Percentiles rank a stretch among this genome's conserved stretches.
Conservation (phyloP, 2,329 filamentous ascomycete species). For the Xylaria sp. region DNA sequence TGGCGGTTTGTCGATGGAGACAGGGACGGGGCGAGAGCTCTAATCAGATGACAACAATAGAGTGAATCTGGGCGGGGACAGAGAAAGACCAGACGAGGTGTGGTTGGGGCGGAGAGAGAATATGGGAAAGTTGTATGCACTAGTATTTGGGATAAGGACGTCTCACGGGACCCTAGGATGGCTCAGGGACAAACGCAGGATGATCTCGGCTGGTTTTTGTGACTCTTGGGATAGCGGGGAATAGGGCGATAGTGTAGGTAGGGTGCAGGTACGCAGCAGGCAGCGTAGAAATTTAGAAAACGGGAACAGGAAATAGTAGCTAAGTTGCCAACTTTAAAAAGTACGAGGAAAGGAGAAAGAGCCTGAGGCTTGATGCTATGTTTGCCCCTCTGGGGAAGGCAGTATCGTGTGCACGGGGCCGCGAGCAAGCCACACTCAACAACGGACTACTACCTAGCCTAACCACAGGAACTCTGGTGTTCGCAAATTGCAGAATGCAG, state of each 20-base stretch:
- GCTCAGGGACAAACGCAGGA: conserved; percentile 29
- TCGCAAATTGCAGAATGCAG: conserved; percentile 10
- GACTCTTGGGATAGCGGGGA: conserved; percentile 19
- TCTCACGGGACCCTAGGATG: conserved; percentile 29
- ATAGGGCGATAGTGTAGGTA: neutral
- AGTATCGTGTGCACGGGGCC: conserved; percentile 32
- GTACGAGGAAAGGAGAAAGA: conserved; percentile 9
- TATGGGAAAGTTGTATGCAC: conserved; percentile 22
- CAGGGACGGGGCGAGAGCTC: neutral
- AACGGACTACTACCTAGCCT: conserved; percentile 17
- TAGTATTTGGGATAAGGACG: conserved; percentile 29
- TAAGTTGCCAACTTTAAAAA: neutral
- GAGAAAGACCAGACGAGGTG: conserved; percentile 25
- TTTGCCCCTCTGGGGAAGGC: conserved; percentile 21
- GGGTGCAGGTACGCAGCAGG: neutral
- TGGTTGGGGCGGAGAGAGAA: conserved; percentile 26
- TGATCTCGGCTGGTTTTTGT: conserved; percentile 14
- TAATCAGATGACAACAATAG: conserved; percentile 10
- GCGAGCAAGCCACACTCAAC: conserved; percentile 30
- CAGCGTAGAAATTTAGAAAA: neutral
- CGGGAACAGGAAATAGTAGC: neutral
- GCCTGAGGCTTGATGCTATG: conserved; percentile 19
- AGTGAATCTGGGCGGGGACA: conserved; percentile 25
- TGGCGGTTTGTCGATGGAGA: neutral
- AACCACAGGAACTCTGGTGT: conserved; percentile 14